Evolutionary conservation across 371 early-diverging fungal species (phyloP).

Genomic region (Rhizomucor miehei): DNA sequence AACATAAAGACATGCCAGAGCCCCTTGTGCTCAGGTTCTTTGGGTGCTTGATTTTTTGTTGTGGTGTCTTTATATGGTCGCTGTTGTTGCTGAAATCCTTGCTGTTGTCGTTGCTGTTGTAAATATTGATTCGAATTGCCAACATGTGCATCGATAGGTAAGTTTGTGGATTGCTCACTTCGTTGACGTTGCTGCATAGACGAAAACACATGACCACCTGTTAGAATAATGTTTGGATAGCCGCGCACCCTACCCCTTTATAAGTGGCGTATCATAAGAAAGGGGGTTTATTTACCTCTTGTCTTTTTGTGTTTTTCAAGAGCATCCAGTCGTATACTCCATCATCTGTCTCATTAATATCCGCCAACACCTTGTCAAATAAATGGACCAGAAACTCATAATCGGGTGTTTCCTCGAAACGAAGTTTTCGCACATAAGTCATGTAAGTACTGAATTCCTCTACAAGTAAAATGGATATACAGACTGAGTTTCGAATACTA

Average conservation of each 20-base stretch:
- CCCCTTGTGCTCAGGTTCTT: conserved; percentile 11
- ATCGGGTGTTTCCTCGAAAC: conserved; percentile 96
- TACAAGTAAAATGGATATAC: too few species aligned
- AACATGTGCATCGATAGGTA: conserved; percentile 5
- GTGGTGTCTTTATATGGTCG: conserved; percentile 1
- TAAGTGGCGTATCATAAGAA: neutral
- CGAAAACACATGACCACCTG: conserved; percentile 3
- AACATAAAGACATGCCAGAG: conserved; percentile 25
- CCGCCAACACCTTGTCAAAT: conserved; percentile 80
- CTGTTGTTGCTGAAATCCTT: conserved; percentile 8
- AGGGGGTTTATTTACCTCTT: conserved; percentile 48
- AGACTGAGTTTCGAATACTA: conserved; percentile 4
- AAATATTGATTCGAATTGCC: conserved; percentile 9
- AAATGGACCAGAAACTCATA: conserved; percentile 86
- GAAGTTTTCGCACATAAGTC: conserved; percentile 86
- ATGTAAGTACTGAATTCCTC: conserved; percentile 93
- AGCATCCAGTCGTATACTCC: conserved; percentile 93
- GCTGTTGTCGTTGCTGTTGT: conserved; percentile 8
- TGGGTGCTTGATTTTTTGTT: conserved; percentile 1
- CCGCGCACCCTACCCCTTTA: neutral
- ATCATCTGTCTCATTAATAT: conserved; percentile 76
- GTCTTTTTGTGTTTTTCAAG: conserved; percentile 63
- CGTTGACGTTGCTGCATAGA: neutral
- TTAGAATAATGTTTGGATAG: neutral
- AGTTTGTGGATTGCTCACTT: conserved; percentile 8